A percentile compares a stretch with the other conserved stretches of the same genome.
Evolutionary conservation across 1,284 basidiomycete genomes (phyloP).

Genomic region (Pisolithus thermaeus): DNA sequence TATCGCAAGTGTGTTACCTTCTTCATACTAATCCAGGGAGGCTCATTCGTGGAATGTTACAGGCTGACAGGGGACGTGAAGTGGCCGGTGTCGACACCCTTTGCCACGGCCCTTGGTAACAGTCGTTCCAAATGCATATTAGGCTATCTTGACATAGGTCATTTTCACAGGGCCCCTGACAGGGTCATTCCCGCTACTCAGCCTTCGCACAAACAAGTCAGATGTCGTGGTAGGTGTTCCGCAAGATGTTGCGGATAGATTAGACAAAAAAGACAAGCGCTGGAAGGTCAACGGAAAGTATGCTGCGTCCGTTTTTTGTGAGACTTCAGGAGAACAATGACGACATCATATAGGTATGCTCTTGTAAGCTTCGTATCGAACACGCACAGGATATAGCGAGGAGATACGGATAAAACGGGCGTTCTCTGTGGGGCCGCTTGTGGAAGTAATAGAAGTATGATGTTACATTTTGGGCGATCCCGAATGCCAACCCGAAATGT

Average conservation of each 20-base stretch:
- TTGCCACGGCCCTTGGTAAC: slow-evolving; percentile 72
- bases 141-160: slow-evolving; percentile 2
- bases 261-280: slow-evolving; percentile 65
- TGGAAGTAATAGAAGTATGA: too few relatives aligned
- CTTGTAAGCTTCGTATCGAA: slow-evolving; percentile 26
- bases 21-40: slow-evolving; percentile 14
- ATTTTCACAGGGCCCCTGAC: slow-evolving; percentile 60
- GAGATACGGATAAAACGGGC: not conserved
- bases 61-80: slow-evolving; percentile 88
- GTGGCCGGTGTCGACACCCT: slow-evolving; percentile 84
- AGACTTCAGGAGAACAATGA: not conserved
- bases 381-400: not conserved
- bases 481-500: too few relatives aligned
- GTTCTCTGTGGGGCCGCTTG: too few relatives aligned
- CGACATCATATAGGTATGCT: slow-evolving; percentile 20
- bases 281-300: slow-evolving; percentile 84
- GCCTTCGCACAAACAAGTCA: slow-evolving; percentile 92
- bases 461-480: too few relatives aligned
- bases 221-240: slow-evolving; percentile 86
- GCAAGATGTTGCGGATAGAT: slow-evolving; percentile 54
- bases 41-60: slow-evolving; percentile 15
- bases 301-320: slow-evolving; percentile 24
- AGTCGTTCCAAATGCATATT: not conserved
- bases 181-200: slow-evolving; percentile 76
- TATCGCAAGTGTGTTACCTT: slow-evolving; percentile 68